Evolutionary conservation across 176 grass and related monocot species (phyloP).

Genomic region (Lolium perenne): DNA sequence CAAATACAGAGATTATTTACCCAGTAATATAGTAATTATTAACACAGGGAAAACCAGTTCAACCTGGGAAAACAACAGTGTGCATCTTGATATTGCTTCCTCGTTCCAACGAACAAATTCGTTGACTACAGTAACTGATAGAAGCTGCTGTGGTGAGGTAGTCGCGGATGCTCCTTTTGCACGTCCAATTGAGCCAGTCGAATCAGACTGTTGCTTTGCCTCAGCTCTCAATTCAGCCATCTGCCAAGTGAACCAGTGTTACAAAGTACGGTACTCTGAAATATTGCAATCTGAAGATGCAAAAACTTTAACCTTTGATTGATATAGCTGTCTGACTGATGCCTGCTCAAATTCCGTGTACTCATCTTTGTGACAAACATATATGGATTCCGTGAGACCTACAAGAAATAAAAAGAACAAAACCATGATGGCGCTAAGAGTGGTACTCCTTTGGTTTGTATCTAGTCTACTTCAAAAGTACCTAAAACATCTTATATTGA

Average conservation of each 20-base stretch:
- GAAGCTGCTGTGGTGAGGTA: conserved; percentile 73
- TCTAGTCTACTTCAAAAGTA: too few relatives aligned
- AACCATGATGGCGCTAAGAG: conserved; percentile 9
- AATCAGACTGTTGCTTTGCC: conserved; percentile 83
- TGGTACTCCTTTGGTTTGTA: too few relatives aligned
- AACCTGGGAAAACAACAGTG: conserved; percentile 91
- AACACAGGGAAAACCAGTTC: conserved; percentile 30
- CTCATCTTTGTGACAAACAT: conserved; percentile 90
- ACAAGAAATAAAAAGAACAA: conserved; percentile 30
- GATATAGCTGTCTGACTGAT: conserved; percentile 82
- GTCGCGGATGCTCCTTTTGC: conserved; percentile 75
- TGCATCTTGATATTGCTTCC: conserved; percentile 97
- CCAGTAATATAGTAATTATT: conserved; percentile 18
- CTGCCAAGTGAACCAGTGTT: conserved; percentile 51
- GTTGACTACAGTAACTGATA: conserved; percentile 95
- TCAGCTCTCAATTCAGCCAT: conserved; percentile 85
- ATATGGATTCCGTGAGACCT: conserved; percentile 94
- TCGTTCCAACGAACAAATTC: conserved; percentile 98
- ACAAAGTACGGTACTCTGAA: conserved; percentile 26
- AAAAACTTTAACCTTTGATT: conserved; percentile 75
- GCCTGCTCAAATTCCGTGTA: conserved; percentile 97
- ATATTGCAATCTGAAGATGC: conserved; percentile 32
- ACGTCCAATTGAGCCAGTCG: conserved; percentile 84
- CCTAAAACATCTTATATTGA: too few relatives aligned
- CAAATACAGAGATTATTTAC: conserved; percentile 33